Base-by-base conservation (phyloP, 768 basidiomycete species). In the Asterophora parasitica region DNA sequence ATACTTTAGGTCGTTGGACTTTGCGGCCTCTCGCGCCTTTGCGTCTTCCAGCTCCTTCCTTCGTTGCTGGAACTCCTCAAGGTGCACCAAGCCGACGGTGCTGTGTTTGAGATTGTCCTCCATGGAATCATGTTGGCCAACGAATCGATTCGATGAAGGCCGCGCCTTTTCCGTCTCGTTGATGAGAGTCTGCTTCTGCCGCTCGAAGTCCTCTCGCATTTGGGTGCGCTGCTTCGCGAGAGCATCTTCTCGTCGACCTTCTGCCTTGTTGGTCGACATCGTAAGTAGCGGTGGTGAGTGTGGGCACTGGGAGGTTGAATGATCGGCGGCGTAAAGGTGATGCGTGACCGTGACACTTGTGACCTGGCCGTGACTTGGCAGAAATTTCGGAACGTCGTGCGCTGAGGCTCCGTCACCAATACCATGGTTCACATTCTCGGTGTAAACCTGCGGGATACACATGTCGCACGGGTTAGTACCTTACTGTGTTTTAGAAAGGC, bases 161-260 rank as follows among this genome's bases (percentile, higher is more conserved):
- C 92, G 85, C 32, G 89, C 84, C 66, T 93, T 94, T 72, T 95
- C 90, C 2, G 92, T 93, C 69, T 96, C 93, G 61, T 77, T 81
- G 58, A 89, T 82, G 63, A 92, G 81, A 38, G 76, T 77, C 61
- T 85, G 81, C 58, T 89, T 89, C 63, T 90, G 85, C 15, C 85
- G 78, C 57, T 89, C 83, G 55, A 77, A 92, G 34, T 91, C 87
- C 63, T 91, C 86, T 58, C 83, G 81, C 71, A 83, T 81, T 61
- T 83, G 80, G 33, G 67, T 77, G 50, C 94, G 83, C 66, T 92
- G 85, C 64, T 94, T 93, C 28, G 79, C 76, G 54, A 95, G 82
- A 1, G 85, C 85, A 60, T 90, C 88, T 64, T 92, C 86, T 47
- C 91, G 82, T 46, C 86, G 83, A n/a, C 85, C 86, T 66, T 94